Conservation (phyloP, 2,329 filamentous ascomycete genomes). For the Hymenoscyphus fraxineus region DNA sequence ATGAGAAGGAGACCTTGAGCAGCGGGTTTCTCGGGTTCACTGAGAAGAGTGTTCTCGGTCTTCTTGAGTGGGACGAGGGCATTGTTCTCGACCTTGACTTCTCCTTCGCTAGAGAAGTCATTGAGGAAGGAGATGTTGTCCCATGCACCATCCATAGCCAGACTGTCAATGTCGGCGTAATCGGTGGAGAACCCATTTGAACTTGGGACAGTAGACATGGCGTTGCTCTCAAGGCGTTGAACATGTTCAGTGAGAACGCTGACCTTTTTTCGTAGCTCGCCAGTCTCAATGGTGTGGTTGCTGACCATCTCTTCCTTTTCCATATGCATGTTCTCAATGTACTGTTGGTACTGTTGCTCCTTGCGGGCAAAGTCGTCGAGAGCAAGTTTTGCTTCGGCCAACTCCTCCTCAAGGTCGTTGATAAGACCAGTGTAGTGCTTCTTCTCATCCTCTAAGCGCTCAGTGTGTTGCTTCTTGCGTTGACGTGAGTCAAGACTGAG, state of each 20-base stretch:
- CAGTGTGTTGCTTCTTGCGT: slow-evolving; percentile 97
- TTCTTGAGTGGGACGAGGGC: slow-evolving; percentile 51
- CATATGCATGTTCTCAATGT: slow-evolving; percentile 71
- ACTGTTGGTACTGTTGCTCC: slow-evolving; percentile 70
- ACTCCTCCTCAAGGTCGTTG: slow-evolving; percentile 72
- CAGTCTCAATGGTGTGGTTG: slow-evolving; percentile 82
- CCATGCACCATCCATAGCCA: slow-evolving; percentile 79
- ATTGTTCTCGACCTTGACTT: slow-evolving; percentile 55
- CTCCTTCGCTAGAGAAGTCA: slow-evolving; percentile 61
- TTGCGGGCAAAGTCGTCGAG: slow-evolving; percentile 68
- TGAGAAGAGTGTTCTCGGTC: slow-evolving; percentile 42
- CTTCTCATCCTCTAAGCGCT: slow-evolving; percentile 94
- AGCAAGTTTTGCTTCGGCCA: slow-evolving; percentile 64
- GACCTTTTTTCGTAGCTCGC: slow-evolving; percentile 89
- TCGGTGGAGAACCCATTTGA: slow-evolving; percentile 63
- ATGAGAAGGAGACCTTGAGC: slow-evolving; percentile 85
- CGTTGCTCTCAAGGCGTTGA: slow-evolving; percentile 64
- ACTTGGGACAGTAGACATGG: slow-evolving; percentile 48
- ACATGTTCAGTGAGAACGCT: slow-evolving; percentile 72
- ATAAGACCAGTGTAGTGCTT: slow-evolving; percentile 81
- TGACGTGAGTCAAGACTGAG: slow-evolving; percentile 87
- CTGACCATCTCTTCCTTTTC: slow-evolving; percentile 93
- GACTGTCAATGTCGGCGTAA: slow-evolving; percentile 78
- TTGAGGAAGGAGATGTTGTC: slow-evolving; percentile 76
- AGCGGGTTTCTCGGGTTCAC: slow-evolving; percentile 58